Percentiles rank a stretch among this genome's conserved stretches.
These are phyloP conservation scores for Verticillium nonalfalfae DNA, from an alignment of 2,329 filamentous ascomycete genomes.

Conservation along the genomic window DNA sequence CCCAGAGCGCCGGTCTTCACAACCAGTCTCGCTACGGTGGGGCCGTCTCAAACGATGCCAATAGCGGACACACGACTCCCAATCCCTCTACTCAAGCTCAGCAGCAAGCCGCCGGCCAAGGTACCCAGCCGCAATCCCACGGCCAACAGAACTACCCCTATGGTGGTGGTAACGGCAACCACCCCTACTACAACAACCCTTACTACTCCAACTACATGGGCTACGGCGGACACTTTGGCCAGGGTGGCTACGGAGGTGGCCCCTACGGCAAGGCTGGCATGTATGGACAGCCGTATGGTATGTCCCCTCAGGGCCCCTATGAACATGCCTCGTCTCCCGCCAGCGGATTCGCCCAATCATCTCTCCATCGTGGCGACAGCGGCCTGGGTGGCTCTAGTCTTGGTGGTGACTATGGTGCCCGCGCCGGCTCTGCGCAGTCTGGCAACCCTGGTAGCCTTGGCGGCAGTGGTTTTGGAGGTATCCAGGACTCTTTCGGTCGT, in stretches of 20 bases:
- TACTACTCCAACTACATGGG: conserved; percentile 56
- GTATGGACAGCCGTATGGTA: conserved; percentile 48
- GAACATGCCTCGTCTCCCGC: conserved; percentile 50
- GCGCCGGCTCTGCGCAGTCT: conserved; percentile 42
- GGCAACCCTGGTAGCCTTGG: conserved; percentile 43
- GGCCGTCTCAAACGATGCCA: conserved; percentile 57
- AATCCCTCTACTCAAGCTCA: conserved; percentile 63
- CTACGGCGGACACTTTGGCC: conserved; percentile 45
- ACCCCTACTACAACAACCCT: conserved; percentile 56
- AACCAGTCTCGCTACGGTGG: conserved; percentile 53
- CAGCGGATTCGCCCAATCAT: conserved; percentile 45
- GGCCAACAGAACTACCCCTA: conserved; percentile 44
- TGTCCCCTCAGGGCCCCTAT: conserved; percentile 50
- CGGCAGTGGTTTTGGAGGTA: conserved; percentile 41
- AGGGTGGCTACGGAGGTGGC: conserved; percentile 38
- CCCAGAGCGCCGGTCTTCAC: conserved; percentile 61
- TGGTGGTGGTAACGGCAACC: conserved; percentile 26
- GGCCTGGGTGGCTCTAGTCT: conserved; percentile 39
- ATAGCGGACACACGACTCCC: conserved; percentile 85
- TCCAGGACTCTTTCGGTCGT: conserved; percentile 50
- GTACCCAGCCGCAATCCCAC: conserved; percentile 37
- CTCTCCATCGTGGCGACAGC: conserved; percentile 44
- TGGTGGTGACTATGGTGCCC: conserved; percentile 46
- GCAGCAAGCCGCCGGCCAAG: conserved; percentile 27
- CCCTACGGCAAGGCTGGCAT: conserved; percentile 51